These are phyloP conservation scores for Claviceps sp. DNA, from an alignment of 2,329 filamentous ascomycete species.

Conservation along the genomic window DNA sequence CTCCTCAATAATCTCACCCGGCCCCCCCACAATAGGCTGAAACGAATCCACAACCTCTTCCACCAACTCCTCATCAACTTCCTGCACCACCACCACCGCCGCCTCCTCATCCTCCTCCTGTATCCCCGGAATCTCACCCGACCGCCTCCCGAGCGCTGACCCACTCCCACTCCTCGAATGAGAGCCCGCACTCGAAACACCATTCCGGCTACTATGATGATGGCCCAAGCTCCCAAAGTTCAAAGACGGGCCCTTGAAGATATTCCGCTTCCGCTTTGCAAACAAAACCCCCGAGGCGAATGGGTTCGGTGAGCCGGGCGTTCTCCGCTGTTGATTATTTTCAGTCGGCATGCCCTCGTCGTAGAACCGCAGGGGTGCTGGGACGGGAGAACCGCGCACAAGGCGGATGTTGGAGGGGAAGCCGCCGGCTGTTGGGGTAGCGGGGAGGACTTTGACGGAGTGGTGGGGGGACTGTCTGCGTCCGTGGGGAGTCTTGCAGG, in stretches of 20 bases:
- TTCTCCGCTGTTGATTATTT: slow-evolving; percentile 7
- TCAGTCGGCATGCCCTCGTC: slow-evolving; percentile 43
- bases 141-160: slow-evolving; percentile 49
- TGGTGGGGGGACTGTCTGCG: slow-evolving; percentile 66
- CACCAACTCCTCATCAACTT: slow-evolving; percentile 30
- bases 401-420: slow-evolving; percentile 83
- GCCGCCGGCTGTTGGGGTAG: slow-evolving; percentile 59
- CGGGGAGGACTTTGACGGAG: slow-evolving; percentile 89
- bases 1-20: slow-evolving; percentile 32
- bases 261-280: slow-evolving; percentile 64
- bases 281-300: slow-evolving; percentile 56
- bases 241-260: slow-evolving; percentile 70
- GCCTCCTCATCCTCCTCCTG: slow-evolving; percentile 48
- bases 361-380: slow-evolving; percentile 37
- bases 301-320: slow-evolving; percentile 43
- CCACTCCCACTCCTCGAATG: slow-evolving; percentile 49
- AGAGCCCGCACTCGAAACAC: slow-evolving; percentile 20
- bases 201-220: slow-evolving; percentile 25
- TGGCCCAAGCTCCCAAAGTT: slow-evolving; percentile 34
- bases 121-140: slow-evolving; percentile 57
- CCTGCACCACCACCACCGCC: slow-evolving; percentile 14
- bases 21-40: slow-evolving; percentile 32
- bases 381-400: slow-evolving; percentile 46
- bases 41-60: slow-evolving; percentile 43
- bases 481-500: slow-evolving; percentile 52